Base-by-base conservation (phyloP, 192 early-diverging fungal species). In the Geranomyces michiganensis region DNA sequence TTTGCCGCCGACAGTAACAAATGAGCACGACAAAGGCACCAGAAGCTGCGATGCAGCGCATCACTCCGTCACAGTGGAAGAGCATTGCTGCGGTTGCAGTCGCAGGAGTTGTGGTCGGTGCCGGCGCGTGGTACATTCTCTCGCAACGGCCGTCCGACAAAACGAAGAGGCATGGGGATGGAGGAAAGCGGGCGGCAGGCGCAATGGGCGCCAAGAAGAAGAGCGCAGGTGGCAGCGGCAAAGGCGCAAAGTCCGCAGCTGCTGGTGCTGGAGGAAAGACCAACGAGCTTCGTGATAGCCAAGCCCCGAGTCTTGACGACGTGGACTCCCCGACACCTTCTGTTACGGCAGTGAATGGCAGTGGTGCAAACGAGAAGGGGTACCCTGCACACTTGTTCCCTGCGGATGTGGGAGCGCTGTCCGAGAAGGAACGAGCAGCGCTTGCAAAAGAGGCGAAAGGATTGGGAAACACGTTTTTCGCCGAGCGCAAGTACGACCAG, bases 401-500 rank as follows among this genome's bases (percentile, higher is more conserved):
- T 58, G 74, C 15, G 14, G 48, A 73, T 44, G 22, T 68, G 4
- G 58, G 59, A n/a, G 29, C 29, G 10, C 58, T 73, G 6, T 56
- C 41, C 21, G 22, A 67, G 26, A 53, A 36, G 44, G 67, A 56
- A 41, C 67, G 67, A 15, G 67, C 44, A 21, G 85, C 92, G 62
- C 78, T 90, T 36, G 92, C 93, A 27, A 79, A 90, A 71, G 70
- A 81, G 19, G 84, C 94, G 62, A 98, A 99, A 83, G 84, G 81
- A 44, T 81, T 87, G 15, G 97, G 97, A 62, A 99, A 99, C 83
- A 86, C 84, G 68, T 88, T 89, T 78, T 99, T 92, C 80, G 81
- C 83, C 24, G 85, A 85, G 71, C 92, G 89, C 74, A 91, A 92
- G 73, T 96, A 90, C 82, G 68, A 85, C 15, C 92, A 92, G 67